Evolutionary conservation across 176 grass and related monocot genomes (phyloP).

Genomic region (Oryza nivara): DNA sequence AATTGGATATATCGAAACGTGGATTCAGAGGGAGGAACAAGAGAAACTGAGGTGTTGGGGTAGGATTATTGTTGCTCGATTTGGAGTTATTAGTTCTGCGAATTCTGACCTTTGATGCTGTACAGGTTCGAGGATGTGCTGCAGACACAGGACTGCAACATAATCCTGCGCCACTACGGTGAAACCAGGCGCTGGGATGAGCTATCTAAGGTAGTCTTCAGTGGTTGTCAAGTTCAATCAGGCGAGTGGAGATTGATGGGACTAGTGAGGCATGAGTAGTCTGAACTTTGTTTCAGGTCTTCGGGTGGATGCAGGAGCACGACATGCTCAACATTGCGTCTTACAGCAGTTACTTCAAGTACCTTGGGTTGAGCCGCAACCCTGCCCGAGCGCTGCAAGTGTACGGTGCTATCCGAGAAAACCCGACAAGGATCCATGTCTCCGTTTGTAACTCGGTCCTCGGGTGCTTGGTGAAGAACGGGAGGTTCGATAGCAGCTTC

Average conservation of each 20-base stretch:
- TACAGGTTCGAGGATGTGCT: conserved; percentile 68
- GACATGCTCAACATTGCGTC: conserved; percentile 68
- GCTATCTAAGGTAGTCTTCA: conserved; percentile 65
- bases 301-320: conserved; percentile 75
- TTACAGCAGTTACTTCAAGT: conserved; percentile 95
- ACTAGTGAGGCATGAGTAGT: background rate
- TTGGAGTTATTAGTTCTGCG: conserved; percentile 7
- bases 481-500: conserved; percentile 70
- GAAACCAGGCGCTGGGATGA: conserved; percentile 65
- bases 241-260: background rate
- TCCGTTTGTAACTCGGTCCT: conserved; percentile 92
- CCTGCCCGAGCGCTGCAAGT: conserved; percentile 58
- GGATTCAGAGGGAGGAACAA: background rate
- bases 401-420: conserved; percentile 65
- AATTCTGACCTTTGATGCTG: background rate
- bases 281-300: conserved; percentile 67
- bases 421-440: conserved; percentile 52
- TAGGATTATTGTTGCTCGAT: background rate
- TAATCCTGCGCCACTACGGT: conserved; percentile 73
- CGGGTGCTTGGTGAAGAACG: conserved; percentile 85
- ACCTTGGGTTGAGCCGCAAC: conserved; percentile 72
- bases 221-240: background rate
- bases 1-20: background rate
- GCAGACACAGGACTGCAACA: conserved; percentile 81
- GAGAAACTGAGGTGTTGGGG: background rate